phyloP scores from a whole-genome alignment of 2,329 filamentous ascomycete genomes.

The Elsinoe batatas region DNA sequence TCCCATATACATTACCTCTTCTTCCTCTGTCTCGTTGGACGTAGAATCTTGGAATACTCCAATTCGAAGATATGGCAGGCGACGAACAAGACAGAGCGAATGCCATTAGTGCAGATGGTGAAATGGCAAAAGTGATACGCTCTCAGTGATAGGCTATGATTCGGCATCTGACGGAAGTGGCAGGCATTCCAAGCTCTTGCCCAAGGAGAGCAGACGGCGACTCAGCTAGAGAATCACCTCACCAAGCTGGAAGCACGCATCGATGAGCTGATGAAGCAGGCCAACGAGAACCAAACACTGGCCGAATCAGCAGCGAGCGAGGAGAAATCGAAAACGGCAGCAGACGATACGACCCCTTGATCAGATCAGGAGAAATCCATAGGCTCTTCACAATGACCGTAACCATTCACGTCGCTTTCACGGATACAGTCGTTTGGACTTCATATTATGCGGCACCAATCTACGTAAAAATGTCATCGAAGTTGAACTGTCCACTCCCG shows the following conservation, averaged over 20 bases:
- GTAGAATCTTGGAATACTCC: too few relatives aligned
- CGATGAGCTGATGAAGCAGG: constrained; percentile 41
- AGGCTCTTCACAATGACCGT: neutral
- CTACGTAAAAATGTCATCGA: constrained; percentile 34
- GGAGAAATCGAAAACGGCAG: constrained; percentile 15
- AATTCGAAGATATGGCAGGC: too few relatives aligned
- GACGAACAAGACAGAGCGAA: neutral
- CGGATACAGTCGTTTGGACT: too few relatives aligned
- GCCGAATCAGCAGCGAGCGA: constrained; percentile 20
- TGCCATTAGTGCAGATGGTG: constrained; percentile 14
- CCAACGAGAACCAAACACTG: constrained; percentile 33
- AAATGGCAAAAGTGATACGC: constrained; percentile 16
- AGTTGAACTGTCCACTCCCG: constrained; percentile 56
- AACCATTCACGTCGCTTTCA: too few relatives aligned
- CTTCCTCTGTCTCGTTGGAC: neutral
- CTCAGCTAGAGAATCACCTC: constrained; percentile 46
- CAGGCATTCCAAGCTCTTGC: constrained; percentile 43
- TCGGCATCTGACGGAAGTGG: neutral
- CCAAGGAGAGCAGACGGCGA: constrained; percentile 47
- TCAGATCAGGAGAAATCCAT: constrained; percentile 6
- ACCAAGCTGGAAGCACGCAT: constrained; percentile 46
- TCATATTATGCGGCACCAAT: neutral
- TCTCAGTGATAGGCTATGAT: neutral
- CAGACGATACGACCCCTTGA: neutral
- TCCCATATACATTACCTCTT: neutral